A percentile compares a stretch with the other conserved stretches of the same genome.
Conservation (phyloP, 352 stramenopile genomes). For the Pythium graminicola region DNA sequence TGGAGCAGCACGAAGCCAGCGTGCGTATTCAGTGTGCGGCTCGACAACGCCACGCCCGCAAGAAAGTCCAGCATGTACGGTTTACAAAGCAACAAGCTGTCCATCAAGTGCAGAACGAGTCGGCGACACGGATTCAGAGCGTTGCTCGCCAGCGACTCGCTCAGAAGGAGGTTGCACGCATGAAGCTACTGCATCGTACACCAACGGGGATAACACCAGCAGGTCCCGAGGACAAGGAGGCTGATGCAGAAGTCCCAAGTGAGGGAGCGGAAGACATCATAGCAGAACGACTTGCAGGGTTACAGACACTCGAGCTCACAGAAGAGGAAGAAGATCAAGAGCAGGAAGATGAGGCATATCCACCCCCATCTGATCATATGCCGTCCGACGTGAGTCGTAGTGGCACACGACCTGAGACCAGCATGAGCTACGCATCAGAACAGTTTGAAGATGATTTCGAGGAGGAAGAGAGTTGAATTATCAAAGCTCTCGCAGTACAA, state of each 20-base stretch:
- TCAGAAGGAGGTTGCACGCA: constrained; percentile 28
- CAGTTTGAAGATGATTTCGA: constrained; percentile 59
- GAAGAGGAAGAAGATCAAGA: constrained; percentile 1
- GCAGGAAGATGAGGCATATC: not conserved
- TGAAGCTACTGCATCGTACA: constrained; percentile 25
- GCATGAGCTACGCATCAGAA: constrained; percentile 54
- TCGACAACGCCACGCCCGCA: constrained; percentile 27
- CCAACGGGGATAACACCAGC: constrained; percentile 23
- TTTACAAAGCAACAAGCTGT: constrained; percentile 15
- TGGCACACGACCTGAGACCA: constrained; percentile 33
- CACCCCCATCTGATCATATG: not conserved
- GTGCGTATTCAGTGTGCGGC: constrained; percentile 50
- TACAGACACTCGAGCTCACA: constrained; percentile 2
- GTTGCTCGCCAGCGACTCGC: constrained; percentile 40
- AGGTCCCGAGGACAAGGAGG: not conserved
- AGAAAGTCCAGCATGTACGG: constrained; percentile 27
- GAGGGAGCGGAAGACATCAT: not conserved
- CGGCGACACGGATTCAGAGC: constrained; percentile 32
- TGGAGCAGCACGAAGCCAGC: constrained; percentile 23
- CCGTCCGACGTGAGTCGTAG: not conserved
- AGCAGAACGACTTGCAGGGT: not conserved
- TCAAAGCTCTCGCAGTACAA: too few relatives aligned
- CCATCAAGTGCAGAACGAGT: constrained; percentile 2
- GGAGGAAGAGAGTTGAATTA: too few relatives aligned
- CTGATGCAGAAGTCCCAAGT: not conserved